Evolutionary conservation across 768 basidiomycete genomes (phyloP).

Genomic region (Russula earlei): DNA sequence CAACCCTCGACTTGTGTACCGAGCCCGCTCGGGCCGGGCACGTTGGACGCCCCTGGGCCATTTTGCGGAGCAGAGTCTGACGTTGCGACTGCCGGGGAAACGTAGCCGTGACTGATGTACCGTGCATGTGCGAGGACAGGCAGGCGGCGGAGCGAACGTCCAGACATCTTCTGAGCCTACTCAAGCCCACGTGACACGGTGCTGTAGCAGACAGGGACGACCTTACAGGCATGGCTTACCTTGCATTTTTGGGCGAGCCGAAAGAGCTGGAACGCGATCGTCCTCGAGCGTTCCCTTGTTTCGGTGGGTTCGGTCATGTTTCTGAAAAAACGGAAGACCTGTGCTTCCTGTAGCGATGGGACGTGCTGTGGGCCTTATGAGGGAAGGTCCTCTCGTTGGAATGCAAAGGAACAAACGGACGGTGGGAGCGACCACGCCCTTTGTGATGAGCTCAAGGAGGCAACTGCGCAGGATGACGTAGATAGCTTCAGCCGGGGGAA

Average conservation of each 20-base stretch:
- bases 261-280: slow-evolving; percentile 49
- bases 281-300: slow-evolving; percentile 37
- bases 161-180: slow-evolving; percentile 77
- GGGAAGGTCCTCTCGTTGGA: background rate
- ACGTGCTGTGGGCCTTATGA: slow-evolving; percentile 37
- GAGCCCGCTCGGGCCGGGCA: slow-evolving; percentile 16
- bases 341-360: slow-evolving; percentile 52
- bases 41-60: background rate
- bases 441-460: slow-evolving; percentile 67
- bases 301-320: slow-evolving; percentile 25
- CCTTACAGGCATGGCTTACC: slow-evolving; percentile 36
- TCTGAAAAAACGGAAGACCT: slow-evolving; percentile 48
- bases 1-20: slow-evolving; percentile 52
- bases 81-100: background rate
- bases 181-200: background rate
- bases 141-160: slow-evolving; percentile 83
- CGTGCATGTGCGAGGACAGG: slow-evolving; percentile 88
- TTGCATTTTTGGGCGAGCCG: slow-evolving; percentile 68
- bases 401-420: slow-evolving; percentile 34
- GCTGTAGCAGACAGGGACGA: background rate
- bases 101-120: slow-evolving; percentile 44
- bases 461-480: slow-evolving; percentile 87
- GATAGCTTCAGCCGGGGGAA: slow-evolving; percentile 84
- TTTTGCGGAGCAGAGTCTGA: background rate
- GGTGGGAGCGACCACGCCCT: slow-evolving; percentile 54